A percentile compares a stretch with the other conserved stretches of the same genome.
phyloP scores from a whole-genome alignment of 257 asterid genomes.

The Solanum etuberosum region DNA sequence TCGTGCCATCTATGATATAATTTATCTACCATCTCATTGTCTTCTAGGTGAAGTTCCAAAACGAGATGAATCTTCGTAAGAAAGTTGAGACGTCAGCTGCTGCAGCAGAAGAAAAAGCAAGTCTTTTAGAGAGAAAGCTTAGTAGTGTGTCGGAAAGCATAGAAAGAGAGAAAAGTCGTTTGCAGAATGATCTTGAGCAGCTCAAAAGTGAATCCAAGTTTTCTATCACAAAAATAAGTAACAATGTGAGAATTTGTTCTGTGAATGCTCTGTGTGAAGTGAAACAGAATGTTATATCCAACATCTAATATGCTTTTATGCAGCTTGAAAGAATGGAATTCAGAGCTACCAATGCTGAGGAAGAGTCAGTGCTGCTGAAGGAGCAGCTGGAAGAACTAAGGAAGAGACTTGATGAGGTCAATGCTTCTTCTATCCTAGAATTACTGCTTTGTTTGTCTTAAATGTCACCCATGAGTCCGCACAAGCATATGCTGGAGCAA shows the following conservation, averaged over 20 bases:
- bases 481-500: not conserved
- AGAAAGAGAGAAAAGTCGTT: slow-evolving; percentile 57
- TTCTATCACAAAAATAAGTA: slow-evolving; percentile 60
- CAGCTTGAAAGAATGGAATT: slow-evolving; percentile 86
- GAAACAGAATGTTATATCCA: not conserved
- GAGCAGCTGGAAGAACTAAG: slow-evolving; percentile 57
- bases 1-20: not conserved
- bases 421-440: not conserved
- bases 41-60: slow-evolving; percentile 59
- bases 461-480: not conserved
- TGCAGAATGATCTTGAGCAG: slow-evolving; percentile 68
- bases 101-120: slow-evolving; percentile 73
- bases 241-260: slow-evolving; percentile 45
- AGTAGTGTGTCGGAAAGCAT: slow-evolving; percentile 49
- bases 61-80: slow-evolving; percentile 62
- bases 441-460: not conserved
- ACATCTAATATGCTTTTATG: slow-evolving; percentile 6
- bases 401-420: slow-evolving; percentile 61
- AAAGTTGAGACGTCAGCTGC: slow-evolving; percentile 72
- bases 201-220: slow-evolving; percentile 77
- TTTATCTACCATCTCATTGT: not conserved
- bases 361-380: slow-evolving; percentile 55
- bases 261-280: not conserved
- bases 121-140: slow-evolving; percentile 53
- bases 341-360: slow-evolving; percentile 78